Percentiles rank a stretch among this genome's conserved stretches.
These are phyloP conservation scores for Avena sativa DNA, from an alignment of 176 grass and related monocot genomes.

Conservation along the genomic window DNA sequence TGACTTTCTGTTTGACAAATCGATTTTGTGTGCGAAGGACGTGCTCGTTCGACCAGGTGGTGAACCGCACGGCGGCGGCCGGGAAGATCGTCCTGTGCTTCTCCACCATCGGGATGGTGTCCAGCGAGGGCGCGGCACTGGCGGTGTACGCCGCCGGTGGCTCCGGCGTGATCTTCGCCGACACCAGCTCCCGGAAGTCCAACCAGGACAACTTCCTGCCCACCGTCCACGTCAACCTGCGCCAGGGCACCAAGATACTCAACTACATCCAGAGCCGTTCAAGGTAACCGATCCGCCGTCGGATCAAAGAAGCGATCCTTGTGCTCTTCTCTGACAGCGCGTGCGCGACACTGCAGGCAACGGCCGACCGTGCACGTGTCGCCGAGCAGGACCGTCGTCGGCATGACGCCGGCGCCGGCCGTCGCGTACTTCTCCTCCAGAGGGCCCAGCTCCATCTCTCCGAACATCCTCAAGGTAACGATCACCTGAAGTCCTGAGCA, in stretches of 20 bases:
- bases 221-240: conserved; percentile 71
- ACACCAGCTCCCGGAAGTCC: conserved; percentile 47
- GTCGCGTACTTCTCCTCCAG: conserved; percentile 86
- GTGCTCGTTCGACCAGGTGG: conserved; percentile 58
- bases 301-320: not conserved
- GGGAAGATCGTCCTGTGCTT: conserved; percentile 84
- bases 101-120: conserved; percentile 51
- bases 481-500: not conserved
- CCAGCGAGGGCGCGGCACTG: conserved; percentile 57
- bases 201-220: conserved; percentile 73
- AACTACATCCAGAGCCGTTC: conserved; percentile 61
- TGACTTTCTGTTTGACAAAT: not conserved
- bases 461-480: conserved; percentile 85
- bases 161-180: conserved; percentile 79
- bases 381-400: conserved; percentile 57
- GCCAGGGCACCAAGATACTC: conserved; percentile 77
- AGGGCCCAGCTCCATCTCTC: conserved; percentile 74
- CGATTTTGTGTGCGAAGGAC: conserved; percentile 46
- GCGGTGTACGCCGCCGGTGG: conserved; percentile 61
- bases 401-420: conserved; percentile 62
- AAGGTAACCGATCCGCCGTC: not conserved
- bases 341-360: conserved; percentile 7
- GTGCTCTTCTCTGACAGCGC: not conserved
- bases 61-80: conserved; percentile 40
- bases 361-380: conserved; percentile 48